Evolutionary conservation across 768 basidiomycete genomes (phyloP), one percentile per base, ranked within the genome.

Genomic region (Rubroboletus satanas): DNA sequence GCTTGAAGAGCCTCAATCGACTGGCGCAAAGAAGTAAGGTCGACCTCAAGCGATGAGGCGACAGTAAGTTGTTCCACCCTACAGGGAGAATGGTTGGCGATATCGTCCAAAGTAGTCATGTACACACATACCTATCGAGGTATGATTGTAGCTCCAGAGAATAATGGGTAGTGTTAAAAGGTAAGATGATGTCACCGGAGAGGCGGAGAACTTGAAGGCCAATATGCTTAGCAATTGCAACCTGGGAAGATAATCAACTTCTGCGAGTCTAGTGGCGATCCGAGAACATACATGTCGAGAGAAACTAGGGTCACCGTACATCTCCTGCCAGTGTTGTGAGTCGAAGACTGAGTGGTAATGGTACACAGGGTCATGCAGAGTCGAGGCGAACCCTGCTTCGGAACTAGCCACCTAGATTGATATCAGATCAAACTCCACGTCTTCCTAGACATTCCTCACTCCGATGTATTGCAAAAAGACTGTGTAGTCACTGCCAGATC

Each of bases 401-500:
- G 63, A 60, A 54, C 74, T 75, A 26, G 76, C 62, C 18, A 73
- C 64, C 74, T 74, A 29, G 11, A 54, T 29, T 29, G 23, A 33
- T 21, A 29, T 61, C 10, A 58, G 54, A 42, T 44, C 33, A 36
- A 58, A 32, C 32, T 12, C 39, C 7, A 48, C 31, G 21, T 10
- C 14, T 21, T 31, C 33, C 26, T 17, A 17, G 32, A 54, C 23
- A 36, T 31, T 32, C 9, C 82, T 71, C 51, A 88, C 80, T 2
- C 88, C 88, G 49, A 84, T 75, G 39, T 85, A 77, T 69, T 98
- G 92, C 62, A 98, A 72, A 75, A 98, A 97, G 10, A 92, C 87
- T 0, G 95, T 97, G 61, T 80, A 98, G 70, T 98, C 96, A 54
- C 90, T 92, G 26, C 92, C 92, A 49, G 86, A 89, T 38, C 92